phyloP scores from a whole-genome alignment of 2,329 filamentous ascomycete genomes.

The Akanthomyces uredinophilus region DNA sequence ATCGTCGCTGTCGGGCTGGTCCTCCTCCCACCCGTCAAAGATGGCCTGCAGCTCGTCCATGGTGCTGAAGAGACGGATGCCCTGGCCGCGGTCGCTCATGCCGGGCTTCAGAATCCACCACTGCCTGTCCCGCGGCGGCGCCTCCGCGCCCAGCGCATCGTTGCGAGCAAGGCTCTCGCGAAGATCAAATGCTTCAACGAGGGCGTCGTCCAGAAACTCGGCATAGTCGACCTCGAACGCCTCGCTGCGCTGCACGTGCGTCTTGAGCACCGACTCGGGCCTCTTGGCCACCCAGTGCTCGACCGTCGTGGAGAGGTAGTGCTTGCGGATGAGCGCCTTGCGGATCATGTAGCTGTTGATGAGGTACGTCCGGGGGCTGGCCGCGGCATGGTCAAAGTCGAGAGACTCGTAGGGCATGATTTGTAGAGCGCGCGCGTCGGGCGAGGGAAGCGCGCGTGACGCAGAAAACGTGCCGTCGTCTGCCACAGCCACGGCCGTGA shows the following conservation, averaged over 20 bases:
- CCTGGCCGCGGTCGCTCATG: slow-evolving; percentile 95
- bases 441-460: slow-evolving; percentile 25
- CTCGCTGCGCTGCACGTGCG: slow-evolving; percentile 71
- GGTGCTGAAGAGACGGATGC: slow-evolving; percentile 81
- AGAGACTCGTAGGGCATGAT: slow-evolving; percentile 83
- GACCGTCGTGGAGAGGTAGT: slow-evolving; percentile 81
- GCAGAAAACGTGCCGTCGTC: slow-evolving; percentile 32
- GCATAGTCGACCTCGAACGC: slow-evolving; percentile 94
- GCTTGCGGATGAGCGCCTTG: slow-evolving; percentile 93
- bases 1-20: slow-evolving; percentile 59
- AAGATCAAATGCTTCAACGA: slow-evolving; percentile 86
- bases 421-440: slow-evolving; percentile 54
- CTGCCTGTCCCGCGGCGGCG: slow-evolving; percentile 43
- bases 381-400: slow-evolving; percentile 71
- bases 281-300: slow-evolving; percentile 83
- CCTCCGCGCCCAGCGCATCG: slow-evolving; percentile 8
- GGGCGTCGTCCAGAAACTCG: slow-evolving; percentile 90
- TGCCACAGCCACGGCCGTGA: slow-evolving; percentile 37
- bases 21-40: slow-evolving; percentile 86
- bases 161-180: slow-evolving; percentile 72
- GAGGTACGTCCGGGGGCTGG: slow-evolving; percentile 53
- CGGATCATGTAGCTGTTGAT: slow-evolving; percentile 92
- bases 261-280: slow-evolving; percentile 61
- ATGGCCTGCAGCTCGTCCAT: slow-evolving; percentile 79
- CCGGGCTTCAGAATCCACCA: slow-evolving; percentile 99